A percentile compares a stretch with the other conserved stretches of the same genome.
These are phyloP conservation scores for Phalaenopsis equestris DNA, from an alignment of 106 monocot genomes.

Conservation along the genomic window DNA sequence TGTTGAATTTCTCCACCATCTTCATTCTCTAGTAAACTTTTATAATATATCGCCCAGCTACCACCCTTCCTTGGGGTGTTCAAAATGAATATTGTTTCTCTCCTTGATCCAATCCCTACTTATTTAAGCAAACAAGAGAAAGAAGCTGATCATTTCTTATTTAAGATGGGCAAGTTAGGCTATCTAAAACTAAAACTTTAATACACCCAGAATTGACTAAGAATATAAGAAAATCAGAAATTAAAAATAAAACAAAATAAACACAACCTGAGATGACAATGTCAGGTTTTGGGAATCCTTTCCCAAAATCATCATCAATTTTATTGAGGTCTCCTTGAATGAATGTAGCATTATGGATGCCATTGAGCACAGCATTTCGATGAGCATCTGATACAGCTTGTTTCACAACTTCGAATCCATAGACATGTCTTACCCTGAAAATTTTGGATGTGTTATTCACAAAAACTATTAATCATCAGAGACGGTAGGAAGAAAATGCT, in stretches of 20 bases:
- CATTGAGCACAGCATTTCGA: conserved; percentile 76
- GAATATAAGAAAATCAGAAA: background rate
- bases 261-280: conserved; percentile 80
- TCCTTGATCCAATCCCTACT: background rate
- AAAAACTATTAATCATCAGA: conserved; percentile 1
- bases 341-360: conserved; percentile 87
- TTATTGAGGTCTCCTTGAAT: conserved; percentile 97
- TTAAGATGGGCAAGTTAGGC: background rate
- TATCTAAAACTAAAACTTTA: background rate
- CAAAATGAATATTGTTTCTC: background rate
- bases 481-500: background rate
- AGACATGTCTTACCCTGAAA: conserved; percentile 74
- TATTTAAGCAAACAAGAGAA: background rate
- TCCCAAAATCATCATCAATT: conserved; percentile 78
- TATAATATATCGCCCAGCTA: too few species aligned
- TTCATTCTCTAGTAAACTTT: background rate
- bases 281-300: conserved; percentile 82
- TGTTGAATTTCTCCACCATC: background rate
- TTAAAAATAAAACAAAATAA: background rate
- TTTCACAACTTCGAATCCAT: conserved; percentile 88
- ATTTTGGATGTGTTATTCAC: background rate
- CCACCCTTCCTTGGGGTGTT: too few species aligned
- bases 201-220: background rate
- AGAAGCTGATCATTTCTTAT: background rate
- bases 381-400: conserved; percentile 84